Evolutionary conservation across 2,329 filamentous ascomycete genomes (phyloP).

Genomic region (Rosellinia necatrix): DNA sequence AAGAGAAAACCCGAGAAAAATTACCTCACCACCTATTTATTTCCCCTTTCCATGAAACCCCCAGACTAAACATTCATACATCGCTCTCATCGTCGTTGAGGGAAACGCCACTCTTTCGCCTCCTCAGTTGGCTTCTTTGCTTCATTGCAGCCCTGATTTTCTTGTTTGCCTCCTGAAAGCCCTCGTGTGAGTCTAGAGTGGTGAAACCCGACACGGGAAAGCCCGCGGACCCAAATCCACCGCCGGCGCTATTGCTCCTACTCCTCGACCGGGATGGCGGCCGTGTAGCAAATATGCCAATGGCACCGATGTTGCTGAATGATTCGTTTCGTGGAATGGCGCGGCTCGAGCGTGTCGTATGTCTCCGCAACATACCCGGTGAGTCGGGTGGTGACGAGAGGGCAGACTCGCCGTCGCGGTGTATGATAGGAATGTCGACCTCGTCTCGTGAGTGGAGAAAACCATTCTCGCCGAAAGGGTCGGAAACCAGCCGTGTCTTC

Average conservation of each 20-base stretch:
- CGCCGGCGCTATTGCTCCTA: conserved; percentile 67
- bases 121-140: conserved; percentile 68
- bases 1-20: neutral
- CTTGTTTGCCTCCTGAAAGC: conserved; percentile 80
- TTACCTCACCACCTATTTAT: neutral
- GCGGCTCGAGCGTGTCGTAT: conserved; percentile 58
- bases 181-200: conserved; percentile 66
- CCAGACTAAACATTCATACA: conserved; percentile 16
- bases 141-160: conserved; percentile 86
- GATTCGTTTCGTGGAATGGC: conserved; percentile 83
- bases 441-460: conserved; percentile 39
- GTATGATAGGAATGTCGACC: conserved; percentile 33
- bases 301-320: conserved; percentile 84
- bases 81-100: conserved; percentile 31
- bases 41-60: neutral
- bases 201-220: conserved; percentile 75
- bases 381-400: conserved; percentile 38
- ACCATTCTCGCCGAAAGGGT: conserved; percentile 49
- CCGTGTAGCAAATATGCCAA: conserved; percentile 88
- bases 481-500: conserved; percentile 69
- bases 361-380: conserved; percentile 48
- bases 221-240: conserved; percentile 63
- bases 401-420: conserved; percentile 26
- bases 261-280: conserved; percentile 74
- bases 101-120: conserved; percentile 54